Percentiles rank a stretch among this genome's conserved stretches.
Conservation (phyloP, 768 basidiomycete genomes). For the Tricholoma matsutake region DNA sequence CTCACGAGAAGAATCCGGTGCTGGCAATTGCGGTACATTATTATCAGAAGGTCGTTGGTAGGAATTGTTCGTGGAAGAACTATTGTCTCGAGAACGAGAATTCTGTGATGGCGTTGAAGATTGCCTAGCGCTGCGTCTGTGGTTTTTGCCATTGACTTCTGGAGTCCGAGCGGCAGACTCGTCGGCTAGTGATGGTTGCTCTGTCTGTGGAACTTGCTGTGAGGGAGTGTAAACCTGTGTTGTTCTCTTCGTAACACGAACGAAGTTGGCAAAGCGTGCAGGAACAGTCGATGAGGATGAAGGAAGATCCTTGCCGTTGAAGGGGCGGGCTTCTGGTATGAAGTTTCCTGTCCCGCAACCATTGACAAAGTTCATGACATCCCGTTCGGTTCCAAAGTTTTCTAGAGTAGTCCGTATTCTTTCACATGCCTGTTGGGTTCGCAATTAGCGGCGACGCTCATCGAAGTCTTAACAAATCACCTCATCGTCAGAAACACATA, state of each 20-base stretch:
- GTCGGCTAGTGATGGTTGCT: slow-evolving; percentile 40
- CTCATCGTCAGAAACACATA: slow-evolving; percentile 96
- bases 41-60: neutral
- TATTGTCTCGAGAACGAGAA: neutral
- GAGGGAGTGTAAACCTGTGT: slow-evolving; percentile 31
- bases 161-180: slow-evolving; percentile 21
- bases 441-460: slow-evolving; percentile 1
- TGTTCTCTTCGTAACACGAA: slow-evolving; percentile 29
- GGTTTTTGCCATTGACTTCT: neutral
- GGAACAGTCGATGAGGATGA: slow-evolving; percentile 15
- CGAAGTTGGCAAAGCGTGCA: slow-evolving; percentile 27
- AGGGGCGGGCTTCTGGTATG: slow-evolving; percentile 79
- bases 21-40: slow-evolving; percentile 10
- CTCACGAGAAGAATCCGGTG: neutral
- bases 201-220: slow-evolving; percentile 47
- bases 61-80: neutral
- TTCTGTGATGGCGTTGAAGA: slow-evolving; percentile 44
- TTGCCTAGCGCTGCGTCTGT: slow-evolving; percentile 47
- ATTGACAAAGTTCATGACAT: slow-evolving; percentile 82
- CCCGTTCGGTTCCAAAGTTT: slow-evolving; percentile 78
- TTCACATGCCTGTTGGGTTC: slow-evolving; percentile 75
- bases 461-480: slow-evolving; percentile 34
- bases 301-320: slow-evolving; percentile 33
- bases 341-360: slow-evolving; percentile 83
- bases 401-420: slow-evolving; percentile 81